phyloP scores from a whole-genome alignment of 176 grass and related monocot species.

The maize (Zea mays) region DNA sequence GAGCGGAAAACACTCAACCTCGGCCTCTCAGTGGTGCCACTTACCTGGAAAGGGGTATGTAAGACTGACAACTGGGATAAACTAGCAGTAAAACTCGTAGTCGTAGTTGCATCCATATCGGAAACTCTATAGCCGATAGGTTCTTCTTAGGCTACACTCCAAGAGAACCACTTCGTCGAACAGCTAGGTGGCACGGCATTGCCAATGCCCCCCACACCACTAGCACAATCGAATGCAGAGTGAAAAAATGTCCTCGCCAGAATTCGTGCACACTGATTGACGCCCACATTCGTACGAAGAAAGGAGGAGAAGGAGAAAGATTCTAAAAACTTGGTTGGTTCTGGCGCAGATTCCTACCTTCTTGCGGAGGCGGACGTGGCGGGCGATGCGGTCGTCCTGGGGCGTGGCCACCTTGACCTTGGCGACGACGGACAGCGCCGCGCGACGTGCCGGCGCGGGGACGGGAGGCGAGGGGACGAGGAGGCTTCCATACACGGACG shows the following conservation, averaged over 20 bases:
- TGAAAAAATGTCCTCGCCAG: background rate
- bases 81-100: background rate
- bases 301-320: background rate
- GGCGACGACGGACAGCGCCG: constrained; percentile 42
- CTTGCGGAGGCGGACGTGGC: constrained; percentile 83
- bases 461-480: background rate
- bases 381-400: constrained; percentile 64
- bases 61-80: background rate
- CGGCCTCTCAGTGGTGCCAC: constrained; percentile 79
- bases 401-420: constrained; percentile 66
- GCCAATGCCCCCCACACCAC: background rate
- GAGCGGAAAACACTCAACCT: constrained; percentile 78
- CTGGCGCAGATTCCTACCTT: constrained; percentile 41
- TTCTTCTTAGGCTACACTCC: background rate
- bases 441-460: constrained; percentile 18
- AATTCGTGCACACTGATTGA: background rate
- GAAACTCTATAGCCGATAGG: background rate
- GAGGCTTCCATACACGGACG: constrained; percentile 14
- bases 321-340: too few relatives aligned
- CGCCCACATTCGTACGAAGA: background rate
- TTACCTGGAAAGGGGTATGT: constrained; percentile 53
- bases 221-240: background rate
- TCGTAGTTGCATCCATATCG: background rate
- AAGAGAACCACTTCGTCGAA: constrained; percentile 41
- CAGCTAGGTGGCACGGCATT: constrained; percentile 5